Evolutionary conservation across 768 basidiomycete genomes (phyloP).

Genomic region (Psilocybe sp.): DNA sequence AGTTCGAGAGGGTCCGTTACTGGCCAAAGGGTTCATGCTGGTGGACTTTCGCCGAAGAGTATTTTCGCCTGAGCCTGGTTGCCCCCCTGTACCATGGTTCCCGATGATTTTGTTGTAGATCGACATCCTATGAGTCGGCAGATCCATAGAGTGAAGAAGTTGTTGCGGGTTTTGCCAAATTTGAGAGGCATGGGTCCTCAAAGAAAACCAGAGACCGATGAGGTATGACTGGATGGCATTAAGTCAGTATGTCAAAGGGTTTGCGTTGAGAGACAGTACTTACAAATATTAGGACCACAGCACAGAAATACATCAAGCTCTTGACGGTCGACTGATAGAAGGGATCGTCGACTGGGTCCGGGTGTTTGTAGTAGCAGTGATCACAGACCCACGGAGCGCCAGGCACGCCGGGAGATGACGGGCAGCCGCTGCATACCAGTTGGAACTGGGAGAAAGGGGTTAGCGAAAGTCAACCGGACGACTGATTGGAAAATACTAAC

Average conservation of each 20-base stretch:
- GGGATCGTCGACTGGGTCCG: conserved; percentile 88
- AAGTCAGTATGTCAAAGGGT: conserved; percentile 9
- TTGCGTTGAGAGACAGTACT: too few relatives aligned
- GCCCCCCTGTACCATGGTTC: conserved; percentile 24
- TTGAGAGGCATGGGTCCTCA: conserved; percentile 95
- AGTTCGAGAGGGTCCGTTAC: conserved; percentile 32
- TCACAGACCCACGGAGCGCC: conserved; percentile 77
- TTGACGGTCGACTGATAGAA: conserved; percentile 98
- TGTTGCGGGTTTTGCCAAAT: conserved; percentile 99
- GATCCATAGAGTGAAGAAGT: conserved; percentile 65
- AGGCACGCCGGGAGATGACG: conserved; percentile 36
- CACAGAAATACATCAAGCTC: conserved; percentile 94
- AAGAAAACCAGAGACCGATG: conserved; percentile 97
- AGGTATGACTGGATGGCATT: conserved; percentile 77
- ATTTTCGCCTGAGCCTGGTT: conserved; percentile 21
- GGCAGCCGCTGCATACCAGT: conserved; percentile 81
- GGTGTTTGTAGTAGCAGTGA: conserved; percentile 93
- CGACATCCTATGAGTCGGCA: conserved; percentile 56
- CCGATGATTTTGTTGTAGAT: conserved; percentile 56
- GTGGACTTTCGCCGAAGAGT: conserved; percentile 47
- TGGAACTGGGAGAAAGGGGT: conserved; percentile 62
- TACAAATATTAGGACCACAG: conserved; percentile 84
- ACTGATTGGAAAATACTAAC: conserved; percentile 45
- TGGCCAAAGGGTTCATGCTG: conserved; percentile 24
- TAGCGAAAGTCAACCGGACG: neutral